Percentiles rank a stretch among this genome's conserved stretches.
Conservation (phyloP, 129 eudicot genomes). For the Escallonia herrerae region DNA sequence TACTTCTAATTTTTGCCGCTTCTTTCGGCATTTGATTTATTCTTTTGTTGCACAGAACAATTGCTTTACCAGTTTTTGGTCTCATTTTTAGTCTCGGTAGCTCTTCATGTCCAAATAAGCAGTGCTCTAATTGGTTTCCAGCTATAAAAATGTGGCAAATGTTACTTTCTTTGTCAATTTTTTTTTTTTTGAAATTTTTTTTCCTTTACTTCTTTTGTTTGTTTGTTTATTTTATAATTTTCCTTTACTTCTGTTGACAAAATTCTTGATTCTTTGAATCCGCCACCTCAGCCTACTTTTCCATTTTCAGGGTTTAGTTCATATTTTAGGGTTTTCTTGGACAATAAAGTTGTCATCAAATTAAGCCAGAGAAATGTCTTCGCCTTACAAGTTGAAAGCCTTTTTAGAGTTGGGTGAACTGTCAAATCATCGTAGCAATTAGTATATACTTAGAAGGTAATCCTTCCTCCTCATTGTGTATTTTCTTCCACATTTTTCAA, state of each 20-base stretch:
- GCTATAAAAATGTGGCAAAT: too few species aligned
- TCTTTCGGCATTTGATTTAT: too few species aligned
- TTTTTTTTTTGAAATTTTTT: background rate
- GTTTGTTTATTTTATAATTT: too few species aligned
- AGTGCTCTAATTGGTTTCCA: background rate
- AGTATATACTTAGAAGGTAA: background rate
- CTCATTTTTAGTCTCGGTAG: background rate
- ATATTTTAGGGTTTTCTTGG: background rate
- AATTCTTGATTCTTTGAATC: background rate
- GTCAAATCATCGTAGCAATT: conserved; percentile 3
- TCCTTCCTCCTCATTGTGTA: background rate
- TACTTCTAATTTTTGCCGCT: too few species aligned
- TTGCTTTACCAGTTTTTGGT: too few species aligned
- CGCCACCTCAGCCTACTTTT: too few species aligned
- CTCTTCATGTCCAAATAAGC: background rate
- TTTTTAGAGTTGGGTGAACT: conserved; percentile 4
- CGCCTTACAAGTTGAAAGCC: background rate
- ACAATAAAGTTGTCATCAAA: conserved; percentile 3
- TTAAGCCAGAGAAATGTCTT: conserved; percentile 5
- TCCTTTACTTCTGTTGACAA: background rate
- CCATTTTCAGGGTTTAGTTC: background rate
- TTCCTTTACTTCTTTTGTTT: background rate
- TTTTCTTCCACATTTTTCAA: background rate
- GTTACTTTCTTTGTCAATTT: background rate
- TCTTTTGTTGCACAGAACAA: too few species aligned